Base-by-base conservation (phyloP, 306 rosid species). In the Corylus heterophylla region DNA sequence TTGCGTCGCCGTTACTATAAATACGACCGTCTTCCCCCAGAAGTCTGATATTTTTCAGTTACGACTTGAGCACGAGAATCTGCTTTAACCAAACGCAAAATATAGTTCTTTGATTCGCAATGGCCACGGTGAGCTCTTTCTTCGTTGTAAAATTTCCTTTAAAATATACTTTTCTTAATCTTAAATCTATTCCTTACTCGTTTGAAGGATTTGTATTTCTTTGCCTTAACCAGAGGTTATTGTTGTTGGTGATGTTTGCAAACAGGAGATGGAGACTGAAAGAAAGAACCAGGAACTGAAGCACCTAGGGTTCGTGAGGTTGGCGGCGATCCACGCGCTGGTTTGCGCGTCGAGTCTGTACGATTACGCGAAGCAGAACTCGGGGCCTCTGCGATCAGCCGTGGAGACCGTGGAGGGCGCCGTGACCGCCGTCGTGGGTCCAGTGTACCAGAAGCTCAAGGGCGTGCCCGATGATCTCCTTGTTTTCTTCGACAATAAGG, bases 351-450 rank as follows among this genome's bases (percentile, higher is more conserved):
- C 88, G 69, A 83, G 77, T 84, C 85, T 95, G 49, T 92, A 89
- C 75, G 90, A 80, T 27, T 95, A 85, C 66, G 92, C 94, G 13
- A 95, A 92, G 84, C 85, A 79, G 64, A 92, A 91, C 67, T 90
- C 92, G 0, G 96, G 97, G 17, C 85, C 95, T 80, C 56, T 92
- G 81, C 83, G 93, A 88, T 86, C 95, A 39, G 48, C 90, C 2
- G 92, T 90, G 47, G 86, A 82, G 70, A 85, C 87, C 4, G 90
- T 83, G 66, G 98, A 95, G 83, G 76, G 81, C 2, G 80, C 91
- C 8, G 92, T 84, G 39, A 87, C 88, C 83, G 42, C 83, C 12
- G 87, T 89, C 76, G 76, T 91, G 1, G 84, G 88, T 44, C 98
- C 97, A 2, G 97, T 91, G 14, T 86, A 81, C 74, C 69, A 77